Percentiles rank a stretch among this genome's conserved stretches.
phyloP scores from a whole-genome alignment of 805 yeast species.

The Naumovozyma castellii region DNA sequence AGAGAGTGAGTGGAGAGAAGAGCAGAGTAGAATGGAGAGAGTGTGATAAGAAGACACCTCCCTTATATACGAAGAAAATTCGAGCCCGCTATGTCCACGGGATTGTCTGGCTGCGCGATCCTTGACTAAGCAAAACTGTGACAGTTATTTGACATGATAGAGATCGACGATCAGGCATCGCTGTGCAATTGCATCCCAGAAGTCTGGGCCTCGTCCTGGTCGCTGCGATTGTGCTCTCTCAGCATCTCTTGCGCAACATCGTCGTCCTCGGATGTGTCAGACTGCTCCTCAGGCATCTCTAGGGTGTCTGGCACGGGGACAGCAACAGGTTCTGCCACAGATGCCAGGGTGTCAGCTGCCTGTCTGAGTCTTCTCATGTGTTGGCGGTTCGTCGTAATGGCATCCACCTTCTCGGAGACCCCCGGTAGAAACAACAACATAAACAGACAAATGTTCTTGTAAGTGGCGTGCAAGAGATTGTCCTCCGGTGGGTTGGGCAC shows the following conservation, averaged over 20 bases:
- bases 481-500: slow-evolving; percentile 18
- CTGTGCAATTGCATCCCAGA: too few species aligned
- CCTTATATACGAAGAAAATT: too few species aligned
- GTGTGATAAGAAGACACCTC: too few species aligned
- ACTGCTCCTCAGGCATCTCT: not conserved
- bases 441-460: slow-evolving; percentile 19
- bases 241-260: not conserved
- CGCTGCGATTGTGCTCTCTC: not conserved
- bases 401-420: slow-evolving; percentile 9
- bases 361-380: not conserved
- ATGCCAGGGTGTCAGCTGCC: not conserved
- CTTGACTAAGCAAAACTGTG: too few species aligned
- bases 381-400: slow-evolving; percentile 4
- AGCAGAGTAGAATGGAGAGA: too few species aligned
- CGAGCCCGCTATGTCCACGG: too few species aligned
- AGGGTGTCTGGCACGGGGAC: not conserved
- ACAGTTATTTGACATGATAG: too few species aligned
- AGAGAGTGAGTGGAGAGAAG: not conserved
- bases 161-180: too few species aligned
- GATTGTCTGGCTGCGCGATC: too few species aligned
- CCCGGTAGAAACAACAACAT: slow-evolving; percentile 17
- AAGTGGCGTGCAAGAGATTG: slow-evolving; percentile 9
- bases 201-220: too few species aligned
- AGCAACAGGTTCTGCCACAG: too few species aligned
- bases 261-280: not conserved